phyloP scores from a whole-genome alignment of 2,329 filamentous ascomycete genomes.

The Cordyceps tenuipes region DNA sequence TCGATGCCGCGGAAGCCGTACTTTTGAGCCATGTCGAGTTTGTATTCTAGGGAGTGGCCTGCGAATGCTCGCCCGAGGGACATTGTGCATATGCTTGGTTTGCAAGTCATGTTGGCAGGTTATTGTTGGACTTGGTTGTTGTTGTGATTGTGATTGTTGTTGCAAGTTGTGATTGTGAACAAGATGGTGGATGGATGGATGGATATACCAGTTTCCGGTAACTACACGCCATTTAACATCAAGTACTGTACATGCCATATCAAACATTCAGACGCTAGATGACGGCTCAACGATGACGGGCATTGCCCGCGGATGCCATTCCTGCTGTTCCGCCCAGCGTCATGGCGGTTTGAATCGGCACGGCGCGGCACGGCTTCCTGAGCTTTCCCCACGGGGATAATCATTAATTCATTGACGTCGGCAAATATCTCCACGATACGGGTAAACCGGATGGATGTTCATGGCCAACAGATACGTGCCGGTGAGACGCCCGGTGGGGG shows the following conservation, averaged over 20 bases:
- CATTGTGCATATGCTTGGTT: slow-evolving; percentile 65
- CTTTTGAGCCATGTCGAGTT: slow-evolving; percentile 58
- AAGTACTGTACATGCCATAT: background rate
- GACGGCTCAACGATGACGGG: background rate
- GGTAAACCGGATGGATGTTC: background rate
- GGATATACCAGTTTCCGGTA: background rate
- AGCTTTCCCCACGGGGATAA: background rate
- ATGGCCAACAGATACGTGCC: background rate
- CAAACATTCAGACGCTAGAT: background rate
- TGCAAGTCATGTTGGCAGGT: slow-evolving; percentile 17
- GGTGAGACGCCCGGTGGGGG: background rate
- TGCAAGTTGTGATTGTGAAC: background rate
- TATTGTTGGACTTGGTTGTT: background rate
- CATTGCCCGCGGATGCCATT: background rate
- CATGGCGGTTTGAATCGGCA: background rate
- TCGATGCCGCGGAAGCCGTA: slow-evolving; percentile 64
- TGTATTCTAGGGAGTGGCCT: slow-evolving; percentile 58
- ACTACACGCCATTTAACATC: background rate
- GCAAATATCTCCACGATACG: background rate
- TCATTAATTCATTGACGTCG: background rate
- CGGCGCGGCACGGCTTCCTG: background rate
- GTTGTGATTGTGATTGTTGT: background rate
- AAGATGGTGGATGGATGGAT: background rate
- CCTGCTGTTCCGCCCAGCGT: background rate
- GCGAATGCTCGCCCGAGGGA: slow-evolving; percentile 63